Percentiles rank a stretch among this genome's conserved stretches.
phyloP scores from a whole-genome alignment of 129 eudicot genomes.

The Deinandra increscens region DNA sequence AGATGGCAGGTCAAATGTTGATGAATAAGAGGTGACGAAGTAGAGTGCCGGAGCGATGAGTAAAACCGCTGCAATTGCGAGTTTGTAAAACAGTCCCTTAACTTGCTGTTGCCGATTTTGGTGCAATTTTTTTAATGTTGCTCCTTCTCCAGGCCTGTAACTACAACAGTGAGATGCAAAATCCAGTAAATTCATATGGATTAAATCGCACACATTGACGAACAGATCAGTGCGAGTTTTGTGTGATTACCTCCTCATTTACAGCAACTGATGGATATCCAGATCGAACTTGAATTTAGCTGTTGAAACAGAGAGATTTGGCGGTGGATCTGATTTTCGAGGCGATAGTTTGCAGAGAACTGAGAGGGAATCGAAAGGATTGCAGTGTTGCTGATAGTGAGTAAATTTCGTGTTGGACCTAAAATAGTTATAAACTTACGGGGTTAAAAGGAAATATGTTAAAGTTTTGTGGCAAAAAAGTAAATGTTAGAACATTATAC shows the following conservation, averaged over 20 bases:
- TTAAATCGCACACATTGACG: slow-evolving; percentile 15
- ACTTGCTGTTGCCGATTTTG: slow-evolving; percentile 63
- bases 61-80: slow-evolving; percentile 53
- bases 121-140: slow-evolving; percentile 31
- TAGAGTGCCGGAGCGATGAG: slow-evolving; percentile 59
- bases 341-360: slow-evolving; percentile 9
- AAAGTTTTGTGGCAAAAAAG: slow-evolving; percentile 1
- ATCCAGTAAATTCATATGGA: slow-evolving; percentile 8
- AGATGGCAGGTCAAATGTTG: slow-evolving; percentile 37
- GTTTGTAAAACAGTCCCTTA: slow-evolving; percentile 52
- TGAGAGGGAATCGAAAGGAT: slow-evolving; percentile 25
- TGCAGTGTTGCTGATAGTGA: slow-evolving; percentile 11
- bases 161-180: slow-evolving; percentile 4
- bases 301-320: slow-evolving; percentile 13
- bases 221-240: slow-evolving; percentile 24
- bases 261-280: slow-evolving; percentile 15
- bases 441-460: slow-evolving; percentile 4
- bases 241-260: slow-evolving; percentile 34
- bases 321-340: slow-evolving; percentile 24
- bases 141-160: slow-evolving; percentile 45
- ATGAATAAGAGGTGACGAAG: slow-evolving; percentile 36
- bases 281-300: slow-evolving; percentile 17
- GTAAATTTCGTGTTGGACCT: slow-evolving; percentile 5
- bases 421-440: slow-evolving; percentile 10
- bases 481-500: too few species aligned